A percentile compares a stretch with the other conserved stretches of the same genome.
These are phyloP conservation scores for Penicillium sp. DNA, from an alignment of 2,329 filamentous ascomycete species.

Conservation along the genomic window DNA sequence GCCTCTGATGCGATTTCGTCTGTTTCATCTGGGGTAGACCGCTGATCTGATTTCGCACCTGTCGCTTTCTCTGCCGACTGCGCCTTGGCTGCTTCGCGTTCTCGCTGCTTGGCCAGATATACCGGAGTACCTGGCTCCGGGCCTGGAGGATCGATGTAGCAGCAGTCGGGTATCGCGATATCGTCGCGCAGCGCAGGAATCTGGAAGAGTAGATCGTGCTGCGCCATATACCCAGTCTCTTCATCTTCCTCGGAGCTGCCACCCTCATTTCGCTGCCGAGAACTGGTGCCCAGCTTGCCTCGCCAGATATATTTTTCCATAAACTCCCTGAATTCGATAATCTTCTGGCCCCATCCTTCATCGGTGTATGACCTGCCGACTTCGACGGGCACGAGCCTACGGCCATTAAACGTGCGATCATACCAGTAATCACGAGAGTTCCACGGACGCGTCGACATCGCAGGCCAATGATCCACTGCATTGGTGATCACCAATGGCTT, in stretches of 20 bases:
- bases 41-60: not conserved
- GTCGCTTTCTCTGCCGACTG: not conserved
- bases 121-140: constrained; percentile 55
- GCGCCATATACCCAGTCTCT: constrained; percentile 78
- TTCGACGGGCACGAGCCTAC: constrained; percentile 82
- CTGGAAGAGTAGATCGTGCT: constrained; percentile 84
- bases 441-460: constrained; percentile 71
- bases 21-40: not conserved
- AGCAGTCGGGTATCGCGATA: constrained; percentile 80
- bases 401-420: constrained; percentile 72
- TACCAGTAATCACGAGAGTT: constrained; percentile 72
- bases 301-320: constrained; percentile 62
- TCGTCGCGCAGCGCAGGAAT: constrained; percentile 76
- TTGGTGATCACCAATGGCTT: constrained; percentile 71
- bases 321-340: constrained; percentile 76
- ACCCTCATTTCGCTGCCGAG: constrained; percentile 8
- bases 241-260: constrained; percentile 17
- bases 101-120: constrained; percentile 42
- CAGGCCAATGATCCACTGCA: constrained; percentile 74
- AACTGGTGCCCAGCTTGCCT: constrained; percentile 11
- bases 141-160: constrained; percentile 69
- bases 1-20: constrained; percentile 15
- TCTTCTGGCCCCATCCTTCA: constrained; percentile 77
- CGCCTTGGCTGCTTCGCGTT: constrained; percentile 23
- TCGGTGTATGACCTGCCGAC: constrained; percentile 87